Evolutionary conservation across 305 asterid genomes (phyloP).

Genomic region (Fraxinus velutina): DNA sequence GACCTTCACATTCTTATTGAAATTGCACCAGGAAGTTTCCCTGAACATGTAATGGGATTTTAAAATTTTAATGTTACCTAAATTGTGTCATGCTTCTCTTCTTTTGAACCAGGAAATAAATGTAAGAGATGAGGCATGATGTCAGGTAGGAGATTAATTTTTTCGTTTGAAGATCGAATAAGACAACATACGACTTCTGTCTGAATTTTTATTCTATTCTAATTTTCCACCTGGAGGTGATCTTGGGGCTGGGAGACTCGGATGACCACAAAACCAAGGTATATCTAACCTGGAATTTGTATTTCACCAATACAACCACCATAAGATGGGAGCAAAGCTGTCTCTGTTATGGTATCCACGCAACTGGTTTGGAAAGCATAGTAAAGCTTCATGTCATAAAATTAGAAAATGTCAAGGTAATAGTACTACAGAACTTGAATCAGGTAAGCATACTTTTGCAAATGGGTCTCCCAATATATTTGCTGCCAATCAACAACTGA

Average conservation of each 20-base stretch:
- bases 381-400: constrained; percentile 22
- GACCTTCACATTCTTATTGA: neutral
- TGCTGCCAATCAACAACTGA: constrained; percentile 63
- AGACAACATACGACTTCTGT: neutral
- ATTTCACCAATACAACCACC: constrained; percentile 63
- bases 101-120: constrained; percentile 4
- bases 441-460: constrained; percentile 60
- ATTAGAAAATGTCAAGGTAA: constrained; percentile 2
- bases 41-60: neutral
- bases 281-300: constrained; percentile 56
- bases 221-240: neutral
- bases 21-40: neutral
- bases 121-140: neutral
- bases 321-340: constrained; percentile 75
- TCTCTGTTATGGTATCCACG: constrained; percentile 85
- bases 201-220: constrained; percentile 11
- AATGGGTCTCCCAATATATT: constrained; percentile 84
- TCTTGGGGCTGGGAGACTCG: constrained; percentile 9
- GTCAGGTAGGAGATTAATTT: neutral
- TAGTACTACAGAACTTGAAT: constrained; percentile 13
- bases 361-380: constrained; percentile 52
- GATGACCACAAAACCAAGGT: constrained; percentile 7
- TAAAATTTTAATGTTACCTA: neutral
- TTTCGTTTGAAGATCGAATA: constrained; percentile 9
- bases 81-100: neutral